Base-by-base conservation (phyloP, 768 basidiomycete species). In the Amanita fuliginea region DNA sequence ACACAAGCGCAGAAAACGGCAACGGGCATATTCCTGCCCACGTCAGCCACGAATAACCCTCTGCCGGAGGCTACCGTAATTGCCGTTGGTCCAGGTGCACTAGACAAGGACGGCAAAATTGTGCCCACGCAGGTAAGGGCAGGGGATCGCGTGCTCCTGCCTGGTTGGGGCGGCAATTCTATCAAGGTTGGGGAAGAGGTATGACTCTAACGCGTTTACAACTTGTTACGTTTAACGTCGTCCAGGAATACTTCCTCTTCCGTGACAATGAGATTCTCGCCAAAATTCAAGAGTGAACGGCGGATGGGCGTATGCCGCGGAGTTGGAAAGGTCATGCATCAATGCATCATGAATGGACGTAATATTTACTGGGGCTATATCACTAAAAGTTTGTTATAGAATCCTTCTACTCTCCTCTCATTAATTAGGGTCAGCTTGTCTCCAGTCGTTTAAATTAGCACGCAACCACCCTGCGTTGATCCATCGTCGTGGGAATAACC, bases 111-210 rank as follows among this genome's bases (percentile, higher is more conserved):
- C 1, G 95, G 95, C 30, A 63, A 72, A 9, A 46, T 95, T 7
- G 67, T 84, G 14, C 86, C 91, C 2, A 78, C 83, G 5, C 64
- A 70, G 14, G 94, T 98, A 42, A 81, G 85, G 69, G 75, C 86
- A 14, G 95, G 95, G 34, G 96, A 98, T 71, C 76, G 87, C 8
- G 94, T 98, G 13, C 73, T 99, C 46, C 72, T 99, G 3, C 95
- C 96, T 10, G 90, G 89, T 4, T 99, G 95, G 89, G 96, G 96
- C 46, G 96, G 96, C 9, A 93, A 83, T 61, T 64, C 88, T 13
- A 92, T 99, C 67, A 99, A 99, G 70, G 80, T 98, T 42, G 94
- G 93, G 35, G 96, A 98, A 21, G 94, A 97, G 64, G 95, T 92
- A 60, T 52, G 86, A 9, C 46, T 33, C 18, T 45, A 34, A 40